phyloP scores from a whole-genome alignment of 331 rosid species.

The Quercus tomentella region DNA sequence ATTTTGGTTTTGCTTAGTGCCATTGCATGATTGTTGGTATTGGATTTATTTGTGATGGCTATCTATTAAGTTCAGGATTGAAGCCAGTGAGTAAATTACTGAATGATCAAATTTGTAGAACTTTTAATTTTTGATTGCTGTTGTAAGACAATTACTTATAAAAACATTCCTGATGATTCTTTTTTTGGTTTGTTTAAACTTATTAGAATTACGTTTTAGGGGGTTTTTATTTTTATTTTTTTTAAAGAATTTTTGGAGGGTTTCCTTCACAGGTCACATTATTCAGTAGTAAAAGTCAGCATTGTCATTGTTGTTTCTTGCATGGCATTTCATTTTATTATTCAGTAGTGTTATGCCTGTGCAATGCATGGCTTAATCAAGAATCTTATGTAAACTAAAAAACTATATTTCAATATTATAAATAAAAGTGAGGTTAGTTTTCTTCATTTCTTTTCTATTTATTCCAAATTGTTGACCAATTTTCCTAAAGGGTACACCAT shows the following conservation, averaged over 20 bases:
- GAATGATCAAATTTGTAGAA: slow-evolving; percentile 10
- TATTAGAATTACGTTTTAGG: background rate
- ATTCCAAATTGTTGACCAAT: background rate
- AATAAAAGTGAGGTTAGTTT: background rate
- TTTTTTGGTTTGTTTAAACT: background rate
- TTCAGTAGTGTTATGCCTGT: background rate
- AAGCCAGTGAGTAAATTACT: slow-evolving; percentile 7
- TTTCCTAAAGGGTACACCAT: background rate
- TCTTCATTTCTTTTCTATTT: background rate
- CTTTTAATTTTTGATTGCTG: background rate
- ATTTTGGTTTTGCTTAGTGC: slow-evolving; percentile 11
- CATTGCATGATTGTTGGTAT: background rate
- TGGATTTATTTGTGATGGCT: background rate
- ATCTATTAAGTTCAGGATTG: background rate
- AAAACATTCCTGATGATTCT: background rate
- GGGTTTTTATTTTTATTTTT: no score
- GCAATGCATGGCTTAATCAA: no score
- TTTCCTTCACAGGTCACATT: background rate
- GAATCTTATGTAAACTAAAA: no score
- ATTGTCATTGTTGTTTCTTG: background rate
- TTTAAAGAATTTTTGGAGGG: background rate
- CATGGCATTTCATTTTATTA: background rate
- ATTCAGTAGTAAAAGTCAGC: background rate
- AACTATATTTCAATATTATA: no score
- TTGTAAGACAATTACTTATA: background rate